Base-by-base conservation (phyloP, 2,329 filamentous ascomycete species). In the Colletotrichum ledebouriae region DNA sequence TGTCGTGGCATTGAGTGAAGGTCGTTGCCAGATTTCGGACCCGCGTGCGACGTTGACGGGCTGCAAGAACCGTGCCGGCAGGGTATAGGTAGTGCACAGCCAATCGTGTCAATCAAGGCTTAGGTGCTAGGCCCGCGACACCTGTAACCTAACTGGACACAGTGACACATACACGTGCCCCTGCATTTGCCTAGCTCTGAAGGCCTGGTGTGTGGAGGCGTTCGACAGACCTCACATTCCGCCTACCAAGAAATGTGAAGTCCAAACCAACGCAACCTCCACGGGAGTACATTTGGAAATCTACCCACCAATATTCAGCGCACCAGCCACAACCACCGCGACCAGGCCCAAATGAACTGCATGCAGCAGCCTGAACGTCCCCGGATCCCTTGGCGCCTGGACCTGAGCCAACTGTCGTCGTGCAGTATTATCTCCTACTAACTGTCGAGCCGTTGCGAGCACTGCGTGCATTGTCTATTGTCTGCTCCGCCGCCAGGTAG, bases 201-300 rank as follows among this genome's bases (percentile, higher is more conserved):
- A n/a, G n/a, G n/a, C n/a, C 15, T 4, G 42, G 20, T 17, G 42
- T 46, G 42, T 20, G 42, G 42, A 46, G 42, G 42, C 15, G 39
- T n/a, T 46, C n/a, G 42, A 46, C 42, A 46, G 42, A 46, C 42
- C 42, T 46, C n/a, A 46, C 42, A 46, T 46, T 46, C 42, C 42
- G 42, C 42, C 7, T 41, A 2, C 37, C 2, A 41, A 41, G 13
- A 41, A 3, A 41, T 3, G 37, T 41, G 37, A 41, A 41, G 42
- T 46, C 42, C n/a, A 46, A 20, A 46, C 42, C 42, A 46, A 46
- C n/a, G 42, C 42, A 20, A 46, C n/a, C 42, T 20, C n/a, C 42
- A 13, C 37, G 37, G 37, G 37, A 13, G 37, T 13, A 41, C 37
- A 9, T 41, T 41, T 41, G 3, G 37, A 9, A 41, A 41, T n/a